Percentiles rank a stretch among this genome's conserved stretches.
Evolutionary conservation across 2,329 filamentous ascomycete genomes (phyloP).

Genomic region (Fusarium concolor): DNA sequence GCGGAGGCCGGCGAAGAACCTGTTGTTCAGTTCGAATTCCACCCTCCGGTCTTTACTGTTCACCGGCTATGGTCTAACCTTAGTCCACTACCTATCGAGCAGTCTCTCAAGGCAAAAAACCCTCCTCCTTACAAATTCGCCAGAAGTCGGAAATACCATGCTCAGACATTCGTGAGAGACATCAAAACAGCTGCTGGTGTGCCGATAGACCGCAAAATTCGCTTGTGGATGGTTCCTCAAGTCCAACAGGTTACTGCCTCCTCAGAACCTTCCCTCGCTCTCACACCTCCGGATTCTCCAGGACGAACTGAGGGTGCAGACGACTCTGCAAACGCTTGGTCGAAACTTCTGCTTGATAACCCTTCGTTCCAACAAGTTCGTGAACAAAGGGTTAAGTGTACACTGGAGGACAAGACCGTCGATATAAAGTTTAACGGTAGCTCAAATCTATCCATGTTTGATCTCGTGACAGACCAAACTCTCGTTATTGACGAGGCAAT

Average conservation of each 20-base stretch:
- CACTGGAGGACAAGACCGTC: constrained; percentile 71
- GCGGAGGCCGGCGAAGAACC: constrained; percentile 65
- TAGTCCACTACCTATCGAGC: constrained; percentile 66
- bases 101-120: constrained; percentile 69
- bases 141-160: constrained; percentile 76
- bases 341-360: constrained; percentile 58
- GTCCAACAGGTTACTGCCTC: constrained; percentile 53
- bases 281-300: constrained; percentile 58
- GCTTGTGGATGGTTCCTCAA: constrained; percentile 75
- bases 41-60: constrained; percentile 86
- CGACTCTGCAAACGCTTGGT: constrained; percentile 52
- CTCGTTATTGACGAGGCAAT: constrained; percentile 87
- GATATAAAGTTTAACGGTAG: constrained; percentile 83
- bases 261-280: constrained; percentile 51
- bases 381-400: constrained; percentile 41
- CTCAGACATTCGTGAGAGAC: constrained; percentile 79
- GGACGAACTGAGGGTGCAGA: constrained; percentile 43
- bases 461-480: constrained; percentile 77
- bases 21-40: constrained; percentile 84
- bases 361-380: constrained; percentile 63
- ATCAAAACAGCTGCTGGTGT: constrained; percentile 78
- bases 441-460: constrained; percentile 72
- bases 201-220: constrained; percentile 77
- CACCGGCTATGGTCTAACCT: constrained; percentile 78
- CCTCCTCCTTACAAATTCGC: constrained; percentile 74